Conservation (phyloP, 2,329 filamentous ascomycete species). For the Venturia nashicola region DNA sequence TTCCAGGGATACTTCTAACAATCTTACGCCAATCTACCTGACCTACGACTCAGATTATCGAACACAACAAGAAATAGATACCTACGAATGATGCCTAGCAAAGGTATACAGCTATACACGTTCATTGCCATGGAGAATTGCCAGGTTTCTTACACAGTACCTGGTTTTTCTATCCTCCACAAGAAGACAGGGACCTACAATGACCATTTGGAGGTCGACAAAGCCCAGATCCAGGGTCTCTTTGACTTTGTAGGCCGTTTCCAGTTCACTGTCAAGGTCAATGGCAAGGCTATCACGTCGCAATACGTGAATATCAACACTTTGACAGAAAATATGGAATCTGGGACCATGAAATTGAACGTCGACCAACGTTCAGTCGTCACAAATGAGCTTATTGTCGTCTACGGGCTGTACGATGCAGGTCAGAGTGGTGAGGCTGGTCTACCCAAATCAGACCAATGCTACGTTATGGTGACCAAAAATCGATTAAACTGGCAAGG, state of each 20-base stretch:
- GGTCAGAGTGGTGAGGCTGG: constrained; percentile 29
- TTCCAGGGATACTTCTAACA: not conserved
- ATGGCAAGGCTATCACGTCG: constrained; percentile 28
- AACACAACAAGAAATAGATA: not conserved
- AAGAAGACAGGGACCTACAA: not conserved
- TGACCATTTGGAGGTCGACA: constrained; percentile 33
- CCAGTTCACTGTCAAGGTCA: constrained; percentile 28
- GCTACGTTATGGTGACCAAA: constrained; percentile 14
- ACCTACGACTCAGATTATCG: not conserved
- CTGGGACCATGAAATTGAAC: constrained; percentile 13
- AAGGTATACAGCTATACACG: constrained; percentile 21
- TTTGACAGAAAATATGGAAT: constrained; percentile 30
- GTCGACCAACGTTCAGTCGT: too few species aligned
- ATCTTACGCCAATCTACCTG: too few species aligned
- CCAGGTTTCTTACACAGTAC: not conserved
- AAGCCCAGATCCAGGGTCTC: constrained; percentile 26
- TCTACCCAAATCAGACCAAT: constrained; percentile 30
- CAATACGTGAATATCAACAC: constrained; percentile 36
- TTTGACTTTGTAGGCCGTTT: constrained; percentile 36
- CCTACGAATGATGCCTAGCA: constrained; percentile 20
- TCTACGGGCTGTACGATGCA: constrained; percentile 20
- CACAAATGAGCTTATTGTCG: too few species aligned
- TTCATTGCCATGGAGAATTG: constrained; percentile 18
- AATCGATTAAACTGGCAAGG: too few species aligned
- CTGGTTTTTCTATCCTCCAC: not conserved